A percentile compares a stretch with the other conserved stretches of the same genome.
Evolutionary conservation across 495 filamentous ascomycete species (phyloP).

Genomic region (Tuber magnatum): DNA sequence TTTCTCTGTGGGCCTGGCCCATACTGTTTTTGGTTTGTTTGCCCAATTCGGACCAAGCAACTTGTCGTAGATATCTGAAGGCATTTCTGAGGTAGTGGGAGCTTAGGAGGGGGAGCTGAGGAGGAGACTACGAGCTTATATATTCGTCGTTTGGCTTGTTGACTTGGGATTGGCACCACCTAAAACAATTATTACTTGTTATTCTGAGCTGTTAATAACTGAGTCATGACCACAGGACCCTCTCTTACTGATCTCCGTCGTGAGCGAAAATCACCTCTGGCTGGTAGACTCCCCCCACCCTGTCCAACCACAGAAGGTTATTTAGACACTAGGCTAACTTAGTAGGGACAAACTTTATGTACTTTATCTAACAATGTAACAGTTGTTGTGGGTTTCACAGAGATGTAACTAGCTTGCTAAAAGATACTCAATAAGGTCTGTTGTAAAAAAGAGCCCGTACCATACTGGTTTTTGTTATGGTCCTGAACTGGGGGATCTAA

Average conservation of each 20-base stretch:
- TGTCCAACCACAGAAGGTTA: background rate
- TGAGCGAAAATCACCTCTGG: background rate
- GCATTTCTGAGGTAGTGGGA: background rate
- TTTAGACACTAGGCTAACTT: background rate
- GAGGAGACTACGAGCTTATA: background rate
- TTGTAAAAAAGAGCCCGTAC: background rate
- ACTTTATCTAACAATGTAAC: background rate
- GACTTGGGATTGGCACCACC: background rate
- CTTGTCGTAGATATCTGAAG: background rate
- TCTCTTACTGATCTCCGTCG: too few relatives aligned
- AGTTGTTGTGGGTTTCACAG: background rate
- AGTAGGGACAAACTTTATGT: background rate
- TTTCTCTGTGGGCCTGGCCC: background rate
- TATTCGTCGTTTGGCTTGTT: background rate
- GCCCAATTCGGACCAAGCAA: background rate
- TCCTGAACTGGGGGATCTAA: background rate
- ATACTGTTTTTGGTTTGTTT: background rate
- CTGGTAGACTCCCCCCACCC: background rate
- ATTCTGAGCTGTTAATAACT: too few relatives aligned
- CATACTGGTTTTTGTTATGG: background rate
- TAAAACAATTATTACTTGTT: background rate
- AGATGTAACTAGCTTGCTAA: background rate
- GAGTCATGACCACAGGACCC: too few relatives aligned
- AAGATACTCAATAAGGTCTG: background rate
- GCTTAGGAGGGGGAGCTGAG: background rate